phyloP scores from a whole-genome alignment of 768 basidiomycete genomes.

The Russula virescens region DNA sequence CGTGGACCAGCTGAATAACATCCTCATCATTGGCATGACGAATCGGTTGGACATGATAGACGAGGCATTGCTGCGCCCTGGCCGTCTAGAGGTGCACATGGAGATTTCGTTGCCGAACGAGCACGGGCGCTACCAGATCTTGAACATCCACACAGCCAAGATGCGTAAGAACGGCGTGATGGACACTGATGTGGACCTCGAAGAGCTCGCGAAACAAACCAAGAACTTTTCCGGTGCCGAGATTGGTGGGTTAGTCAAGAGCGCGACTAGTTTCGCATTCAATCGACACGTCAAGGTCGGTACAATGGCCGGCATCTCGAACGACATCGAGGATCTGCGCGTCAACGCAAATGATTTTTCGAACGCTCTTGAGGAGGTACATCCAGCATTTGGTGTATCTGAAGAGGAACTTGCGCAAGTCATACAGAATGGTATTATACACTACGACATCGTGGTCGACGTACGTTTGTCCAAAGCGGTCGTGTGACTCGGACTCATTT shows the following conservation, averaged over 20 bases:
- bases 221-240: constrained; percentile 99
- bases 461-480: constrained; percentile 44
- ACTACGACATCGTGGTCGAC: constrained; percentile 68
- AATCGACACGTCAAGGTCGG: constrained; percentile 97
- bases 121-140: constrained; percentile 84
- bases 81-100: constrained; percentile 99
- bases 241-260: constrained; percentile 93
- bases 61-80: constrained; percentile 93
- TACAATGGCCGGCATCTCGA: constrained; percentile 92
- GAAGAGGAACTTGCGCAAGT: constrained; percentile 93
- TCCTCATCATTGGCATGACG: constrained; percentile 99
- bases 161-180: constrained; percentile 92
- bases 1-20: constrained; percentile 97
- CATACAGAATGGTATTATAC: constrained; percentile 95
- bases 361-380: constrained; percentile 88
- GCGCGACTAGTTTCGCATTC: constrained; percentile 97
- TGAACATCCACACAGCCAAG: constrained; percentile 90
- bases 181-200: constrained; percentile 77
- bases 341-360: constrained; percentile 85
- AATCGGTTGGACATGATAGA: constrained; percentile 99
- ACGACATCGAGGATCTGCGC: constrained; percentile 89
- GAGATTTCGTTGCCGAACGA: constrained; percentile 98
- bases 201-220: constrained; percentile 73
- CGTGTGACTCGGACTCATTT: background rate
- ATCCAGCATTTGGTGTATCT: constrained; percentile 94